Evolutionary conservation across 306 rosid genomes (phyloP), one percentile per base, ranked within the genome.

Genomic region (Pterocarpus santalinus): DNA sequence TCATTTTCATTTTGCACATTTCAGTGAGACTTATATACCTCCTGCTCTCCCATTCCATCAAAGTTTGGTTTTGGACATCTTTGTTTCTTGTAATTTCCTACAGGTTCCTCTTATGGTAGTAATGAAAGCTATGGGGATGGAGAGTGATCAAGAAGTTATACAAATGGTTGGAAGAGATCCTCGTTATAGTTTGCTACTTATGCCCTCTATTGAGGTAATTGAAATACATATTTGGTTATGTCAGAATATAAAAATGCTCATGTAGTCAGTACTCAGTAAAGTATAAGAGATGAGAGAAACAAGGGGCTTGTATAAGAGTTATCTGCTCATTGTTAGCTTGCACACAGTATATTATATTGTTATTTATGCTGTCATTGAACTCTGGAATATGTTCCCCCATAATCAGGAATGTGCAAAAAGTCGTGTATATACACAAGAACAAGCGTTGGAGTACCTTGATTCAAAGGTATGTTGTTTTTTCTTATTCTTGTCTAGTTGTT

Each of bases 151-250:
- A 87, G 97, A 95, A 88, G 91, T 95, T 61, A 81, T 87, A 35
- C 97, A 92, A 78, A 92, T 95, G 97, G 58, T 95, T 78, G 98
- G 98, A 83, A 88, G 98, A 83, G 97, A 92, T 88, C 97, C 97
- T 55, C 90, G 92, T 22, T 95, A 92, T 75, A 66, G 91, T 73
- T 89, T 81, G 58, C 85, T 95, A 69, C 88, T 95, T 72, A 55
- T 95, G 85, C 97, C 97, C 14, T 95, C 97, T 47, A 72, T 92
- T 55, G 97, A 92, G 98, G 98, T 92, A 66, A 69, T 53, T 82
- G 75, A 68, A 28, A 62, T 46, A 15, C 62, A 28, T 65, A 56
- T 51, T 15, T 56, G 81, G 32, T 60, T 69, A 6, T 65, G 7
- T 61, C 61, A 81, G 57, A 64, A 16, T 36, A 47, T 56, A 49